A percentile compares a stretch with the other conserved stretches of the same genome.
phyloP scores from a whole-genome alignment of 78 protist genomes.

The Dictyostelium firmibasis region DNA sequence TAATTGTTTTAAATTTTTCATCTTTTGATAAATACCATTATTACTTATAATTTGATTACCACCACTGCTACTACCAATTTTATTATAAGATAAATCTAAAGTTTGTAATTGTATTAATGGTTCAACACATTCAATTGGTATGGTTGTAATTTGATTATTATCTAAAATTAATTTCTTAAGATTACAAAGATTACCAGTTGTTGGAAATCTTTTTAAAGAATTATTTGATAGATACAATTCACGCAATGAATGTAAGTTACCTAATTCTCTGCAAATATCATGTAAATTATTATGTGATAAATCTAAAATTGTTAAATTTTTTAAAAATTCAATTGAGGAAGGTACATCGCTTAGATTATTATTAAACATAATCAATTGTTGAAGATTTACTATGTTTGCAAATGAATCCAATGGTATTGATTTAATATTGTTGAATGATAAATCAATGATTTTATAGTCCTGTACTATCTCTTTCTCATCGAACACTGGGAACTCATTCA shows the following conservation, averaged over 20 bases:
- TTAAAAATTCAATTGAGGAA: neutral
- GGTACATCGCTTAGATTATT: conserved; percentile 10
- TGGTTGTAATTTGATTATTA: conserved; percentile 1
- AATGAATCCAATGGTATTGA: conserved; percentile 25
- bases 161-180: conserved; percentile 40
- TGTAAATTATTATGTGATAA: conserved; percentile 31
- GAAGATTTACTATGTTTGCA: neutral
- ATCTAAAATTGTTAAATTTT: conserved; percentile 39
- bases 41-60: neutral
- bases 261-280: neutral
- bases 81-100: conserved; percentile 45
- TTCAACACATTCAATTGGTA: conserved; percentile 10
- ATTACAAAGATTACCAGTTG: neutral
- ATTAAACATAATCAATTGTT: conserved; percentile 62
- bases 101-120: conserved; percentile 53
- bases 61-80: neutral
- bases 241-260: neutral
- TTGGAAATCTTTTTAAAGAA: neutral
- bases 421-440: conserved; percentile 45
- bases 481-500: conserved; percentile 15
- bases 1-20: conserved; percentile 39
- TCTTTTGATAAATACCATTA: neutral
- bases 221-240: conserved; percentile 58
- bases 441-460: conserved; percentile 28
- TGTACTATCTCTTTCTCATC: neutral